Evolutionary conservation across 2,329 filamentous ascomycete species (phyloP), one percentile per base, ranked within the genome.

Genomic region (Curvularia spicifera): DNA sequence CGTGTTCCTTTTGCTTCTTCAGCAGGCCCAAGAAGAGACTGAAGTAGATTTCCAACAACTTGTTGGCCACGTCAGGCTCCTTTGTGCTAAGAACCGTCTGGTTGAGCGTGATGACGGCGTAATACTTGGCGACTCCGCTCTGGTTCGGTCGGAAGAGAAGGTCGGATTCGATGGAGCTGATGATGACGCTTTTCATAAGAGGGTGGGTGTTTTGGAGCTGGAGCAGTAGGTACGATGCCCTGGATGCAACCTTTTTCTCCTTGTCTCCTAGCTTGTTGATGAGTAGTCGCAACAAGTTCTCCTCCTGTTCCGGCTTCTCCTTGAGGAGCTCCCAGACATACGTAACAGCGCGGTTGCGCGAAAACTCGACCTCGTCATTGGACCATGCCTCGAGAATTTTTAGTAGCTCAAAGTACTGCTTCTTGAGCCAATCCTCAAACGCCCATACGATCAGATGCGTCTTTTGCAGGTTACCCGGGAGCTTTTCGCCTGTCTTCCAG

Each of bases 241-340:
- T 87, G 4, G 95, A 99, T 0, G 95, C 89, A 69, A 99, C 96
- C 78, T 98, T 99, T 75, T 93, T 93, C 65, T 96, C 92, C 44
- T 90, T 91, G 74, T 99, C 95, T 69, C 96, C 94, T 26, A 99
- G 86, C 78, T 99, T 99, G 82, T 98, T 98, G 67, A 99, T 92
- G 57, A 99, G 80, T 55, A 99, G 82, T 53, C 94, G 88, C 60
- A 99, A 82, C 62, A 99, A 81, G 75, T 99, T 99, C 54, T 94
- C 90, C 77, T 99, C 95, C 74, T 99, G 95, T 77, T 99, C 95
- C 0, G 95, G 94, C 79, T 97, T 99, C 76, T 97, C 93, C 76
- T 92, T 95, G 60, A 99, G 81, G 39, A 99, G 82, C 63, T 94
- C 93, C 74, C 89, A 98, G 37, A 98, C 89, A 70, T 97, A 96